Evolutionary conservation across 2,329 filamentous ascomycete genomes (phyloP).

Genomic region (Peltaster fructicola): DNA sequence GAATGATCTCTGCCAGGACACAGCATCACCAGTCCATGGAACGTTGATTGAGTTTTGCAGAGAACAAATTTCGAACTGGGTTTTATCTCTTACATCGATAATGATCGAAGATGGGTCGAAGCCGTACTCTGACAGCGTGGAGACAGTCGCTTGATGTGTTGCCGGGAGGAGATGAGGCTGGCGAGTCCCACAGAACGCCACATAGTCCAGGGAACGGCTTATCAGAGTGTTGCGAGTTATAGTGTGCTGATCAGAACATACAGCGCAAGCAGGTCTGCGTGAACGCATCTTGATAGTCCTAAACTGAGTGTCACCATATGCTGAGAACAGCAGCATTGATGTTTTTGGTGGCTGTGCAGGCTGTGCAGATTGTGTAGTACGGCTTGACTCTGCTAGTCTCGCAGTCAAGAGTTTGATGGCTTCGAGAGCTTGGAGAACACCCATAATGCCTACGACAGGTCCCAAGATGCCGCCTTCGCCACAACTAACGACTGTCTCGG

Average conservation of each 20-base stretch:
- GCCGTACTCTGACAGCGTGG: conserved; percentile 14
- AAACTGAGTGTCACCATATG: conserved; percentile 40
- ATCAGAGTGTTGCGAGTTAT: conserved; percentile 46
- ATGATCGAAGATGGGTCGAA: conserved; percentile 36
- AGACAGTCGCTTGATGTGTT: too few relatives aligned
- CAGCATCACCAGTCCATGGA: conserved; percentile 40
- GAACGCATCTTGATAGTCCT: conserved; percentile 57
- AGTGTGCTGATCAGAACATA: conserved; percentile 48
- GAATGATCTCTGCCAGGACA: conserved; percentile 15
- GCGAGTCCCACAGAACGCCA: conserved; percentile 67
- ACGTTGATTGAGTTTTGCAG: conserved; percentile 62
- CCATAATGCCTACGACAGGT: conserved; percentile 85
- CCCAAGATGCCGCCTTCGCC: conserved; percentile 87
- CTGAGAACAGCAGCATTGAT: conserved; percentile 37
- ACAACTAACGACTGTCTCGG: conserved; percentile 67
- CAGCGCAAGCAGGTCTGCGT: conserved; percentile 52
- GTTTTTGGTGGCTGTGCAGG: conserved; percentile 15
- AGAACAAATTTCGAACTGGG: conserved; percentile 66
- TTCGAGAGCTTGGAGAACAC: conserved; percentile 77
- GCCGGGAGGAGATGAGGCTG: conserved; percentile 37
- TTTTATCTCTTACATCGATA: conserved; percentile 68
- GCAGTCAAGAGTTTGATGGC: conserved; percentile 65
- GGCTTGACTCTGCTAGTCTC: conserved; percentile 7
- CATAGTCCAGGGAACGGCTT: conserved; percentile 59
- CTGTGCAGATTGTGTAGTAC: conserved; percentile 4